phyloP scores from a whole-genome alignment of 73 alveolate species.

The Tetrahymena thermophila region DNA sequence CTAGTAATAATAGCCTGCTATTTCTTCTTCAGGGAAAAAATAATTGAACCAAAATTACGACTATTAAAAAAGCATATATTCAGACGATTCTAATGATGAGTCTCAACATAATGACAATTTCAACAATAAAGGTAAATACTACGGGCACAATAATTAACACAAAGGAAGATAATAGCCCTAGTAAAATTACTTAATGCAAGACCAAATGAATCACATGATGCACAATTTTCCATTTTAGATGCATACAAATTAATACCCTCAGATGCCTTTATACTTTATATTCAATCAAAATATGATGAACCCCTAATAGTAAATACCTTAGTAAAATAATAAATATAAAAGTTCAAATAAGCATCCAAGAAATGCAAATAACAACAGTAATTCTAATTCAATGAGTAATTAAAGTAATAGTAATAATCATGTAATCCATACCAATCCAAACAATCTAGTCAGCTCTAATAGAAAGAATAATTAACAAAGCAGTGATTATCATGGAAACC shows the following conservation, averaged over 20 bases:
- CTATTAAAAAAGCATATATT: not conserved
- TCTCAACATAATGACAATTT: not conserved
- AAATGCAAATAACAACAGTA: not conserved
- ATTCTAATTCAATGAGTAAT: not conserved
- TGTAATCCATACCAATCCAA: not conserved
- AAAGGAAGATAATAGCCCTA: not conserved
- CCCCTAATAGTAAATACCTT: not conserved
- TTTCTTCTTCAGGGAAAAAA: not conserved
- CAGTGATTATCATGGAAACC: not conserved
- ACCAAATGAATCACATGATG: not conserved
- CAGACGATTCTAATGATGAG: not conserved
- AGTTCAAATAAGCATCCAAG: not conserved
- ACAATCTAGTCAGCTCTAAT: not conserved
- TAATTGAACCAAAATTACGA: not conserved
- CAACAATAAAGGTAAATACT: not conserved
- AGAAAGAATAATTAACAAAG: not conserved
- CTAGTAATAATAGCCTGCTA: not conserved
- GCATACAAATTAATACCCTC: not conserved
- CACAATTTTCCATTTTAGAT: not conserved
- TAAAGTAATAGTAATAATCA: not conserved
- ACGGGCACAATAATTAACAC: not conserved
- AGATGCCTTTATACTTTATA: not conserved
- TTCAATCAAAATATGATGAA: not conserved
- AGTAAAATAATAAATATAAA: not conserved
- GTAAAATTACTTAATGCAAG: not conserved